A percentile compares a stretch with the other conserved stretches of the same genome.
Conservation (phyloP, 2,329 filamentous ascomycete genomes). For the Diaporthe batatas region DNA sequence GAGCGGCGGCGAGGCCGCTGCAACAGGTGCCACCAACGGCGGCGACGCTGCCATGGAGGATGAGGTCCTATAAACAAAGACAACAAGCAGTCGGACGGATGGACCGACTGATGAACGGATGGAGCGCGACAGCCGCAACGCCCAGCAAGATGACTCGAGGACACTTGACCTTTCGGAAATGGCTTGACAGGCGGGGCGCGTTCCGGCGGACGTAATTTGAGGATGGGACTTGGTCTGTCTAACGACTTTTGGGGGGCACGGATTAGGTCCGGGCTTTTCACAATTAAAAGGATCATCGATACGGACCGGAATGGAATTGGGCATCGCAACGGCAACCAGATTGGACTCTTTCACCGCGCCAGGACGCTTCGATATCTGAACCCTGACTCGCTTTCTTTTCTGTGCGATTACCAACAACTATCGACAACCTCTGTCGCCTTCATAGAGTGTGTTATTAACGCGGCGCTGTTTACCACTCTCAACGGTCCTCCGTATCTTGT, state of each 20-base stretch:
- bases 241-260: constrained; percentile 19
- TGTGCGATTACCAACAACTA: constrained; percentile 27
- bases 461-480: constrained; percentile 23
- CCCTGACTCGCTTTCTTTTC: not conserved
- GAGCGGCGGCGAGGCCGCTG: constrained; percentile 59
- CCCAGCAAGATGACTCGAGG: not conserved
- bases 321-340: constrained; percentile 36
- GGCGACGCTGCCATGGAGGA: constrained; percentile 76
- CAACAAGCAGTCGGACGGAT: not conserved
- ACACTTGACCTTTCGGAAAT: not conserved
- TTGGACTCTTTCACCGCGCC: constrained; percentile 37
- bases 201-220: not conserved
- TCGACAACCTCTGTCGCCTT: constrained; percentile 11
- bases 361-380: constrained; percentile 14
- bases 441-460: constrained; percentile 33
- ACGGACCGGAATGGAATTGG: constrained; percentile 20
- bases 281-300: not conserved
- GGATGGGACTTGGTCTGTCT: not conserved
- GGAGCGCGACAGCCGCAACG: not conserved
- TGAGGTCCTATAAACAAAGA: constrained; percentile 65
- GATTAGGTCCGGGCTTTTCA: constrained; percentile 31
- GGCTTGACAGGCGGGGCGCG: not conserved
- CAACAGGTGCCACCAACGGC: constrained; percentile 59
- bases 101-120: not conserved
- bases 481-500: constrained; percentile 36